A percentile compares a stretch with the other conserved stretches of the same genome.
These are phyloP conservation scores for Termitomyces sp. DNA, from an alignment of 768 basidiomycete species.

Conservation along the genomic window DNA sequence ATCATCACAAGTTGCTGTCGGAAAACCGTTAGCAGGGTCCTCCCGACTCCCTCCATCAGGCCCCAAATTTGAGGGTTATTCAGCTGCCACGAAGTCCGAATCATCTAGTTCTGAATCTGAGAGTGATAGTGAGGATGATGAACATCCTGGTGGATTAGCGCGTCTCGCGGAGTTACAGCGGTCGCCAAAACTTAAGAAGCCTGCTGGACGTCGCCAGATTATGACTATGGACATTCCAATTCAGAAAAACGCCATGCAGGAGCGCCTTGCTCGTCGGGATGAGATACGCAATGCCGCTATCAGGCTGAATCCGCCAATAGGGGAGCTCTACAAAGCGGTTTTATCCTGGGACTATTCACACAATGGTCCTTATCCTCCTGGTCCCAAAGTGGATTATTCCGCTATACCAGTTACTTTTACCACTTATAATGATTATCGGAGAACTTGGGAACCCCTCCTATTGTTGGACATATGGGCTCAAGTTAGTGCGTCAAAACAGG, in stretches of 20 bases:
- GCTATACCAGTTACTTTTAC: slow-evolving; percentile 63
- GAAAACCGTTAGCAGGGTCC: slow-evolving; percentile 15
- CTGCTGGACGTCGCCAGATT: slow-evolving; percentile 53
- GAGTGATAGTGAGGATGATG: slow-evolving; percentile 43
- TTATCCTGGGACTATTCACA: slow-evolving; percentile 87
- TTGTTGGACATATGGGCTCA: slow-evolving; percentile 91
- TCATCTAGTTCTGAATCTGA: slow-evolving; percentile 39
- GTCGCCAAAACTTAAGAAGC: slow-evolving; percentile 54
- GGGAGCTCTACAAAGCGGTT: slow-evolving; percentile 67
- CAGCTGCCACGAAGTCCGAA: slow-evolving; percentile 16
- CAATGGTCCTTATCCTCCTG: slow-evolving; percentile 55
- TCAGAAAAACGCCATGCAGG: slow-evolving; percentile 36
- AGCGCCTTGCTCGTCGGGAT: slow-evolving; percentile 50
- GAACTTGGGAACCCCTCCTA: slow-evolving; percentile 79
- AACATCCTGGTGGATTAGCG: slow-evolving; percentile 40
- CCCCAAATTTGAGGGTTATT: slow-evolving; percentile 24
- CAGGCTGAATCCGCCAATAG: slow-evolving; percentile 80
- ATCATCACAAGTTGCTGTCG: slow-evolving; percentile 14
- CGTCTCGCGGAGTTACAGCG: slow-evolving; percentile 55
- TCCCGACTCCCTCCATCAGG: slow-evolving; percentile 9
- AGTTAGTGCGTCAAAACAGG: slow-evolving; percentile 71
- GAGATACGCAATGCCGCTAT: slow-evolving; percentile 56
- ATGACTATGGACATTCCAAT: slow-evolving; percentile 54
- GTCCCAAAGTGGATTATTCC: slow-evolving; percentile 27
- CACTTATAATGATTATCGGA: slow-evolving; percentile 29